Conservation (phyloP, 495 filamentous ascomycete genomes). For the Xylaria grammica region DNA sequence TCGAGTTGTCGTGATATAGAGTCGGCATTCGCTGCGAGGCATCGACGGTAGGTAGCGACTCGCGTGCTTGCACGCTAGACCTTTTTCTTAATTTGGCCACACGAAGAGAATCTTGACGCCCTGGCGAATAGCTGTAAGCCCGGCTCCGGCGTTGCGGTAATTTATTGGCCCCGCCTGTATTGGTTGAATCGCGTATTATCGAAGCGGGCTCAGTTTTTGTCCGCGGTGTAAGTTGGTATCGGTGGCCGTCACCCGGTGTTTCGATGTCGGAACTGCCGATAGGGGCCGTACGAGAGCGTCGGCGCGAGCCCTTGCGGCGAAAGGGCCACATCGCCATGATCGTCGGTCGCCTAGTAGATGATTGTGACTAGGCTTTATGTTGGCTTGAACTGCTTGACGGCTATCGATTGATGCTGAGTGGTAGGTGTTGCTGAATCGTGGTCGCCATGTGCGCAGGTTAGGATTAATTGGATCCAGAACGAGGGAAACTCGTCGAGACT, state of each 20-base stretch:
- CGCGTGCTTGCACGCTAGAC: slow-evolving; percentile 32
- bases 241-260: slow-evolving; percentile 31
- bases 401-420: slow-evolving; percentile 34
- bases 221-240: slow-evolving; percentile 36
- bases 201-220: slow-evolving; percentile 46
- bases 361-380: slow-evolving; percentile 22
- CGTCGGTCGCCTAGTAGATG: slow-evolving; percentile 30
- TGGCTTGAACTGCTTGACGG: slow-evolving; percentile 24
- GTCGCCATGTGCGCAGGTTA: slow-evolving; percentile 40
- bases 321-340: slow-evolving; percentile 82
- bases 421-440: slow-evolving; percentile 32
- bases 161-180: slow-evolving; percentile 46
- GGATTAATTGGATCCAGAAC: neutral
- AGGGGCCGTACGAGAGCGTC: slow-evolving; percentile 46
- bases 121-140: slow-evolving; percentile 60
- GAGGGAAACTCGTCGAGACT: neutral
- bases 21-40: slow-evolving; percentile 63
- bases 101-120: slow-evolving; percentile 52
- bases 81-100: slow-evolving; percentile 39
- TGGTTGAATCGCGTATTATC: slow-evolving; percentile 26
- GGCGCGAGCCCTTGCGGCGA: slow-evolving; percentile 66
- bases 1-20: slow-evolving; percentile 50
- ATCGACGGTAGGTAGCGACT: slow-evolving; percentile 39
- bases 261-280: slow-evolving; percentile 38
- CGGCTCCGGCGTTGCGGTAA: slow-evolving; percentile 55